These are phyloP conservation scores for Lentinula lateritia DNA, from an alignment of 768 basidiomycete species.

Conservation along the genomic window DNA sequence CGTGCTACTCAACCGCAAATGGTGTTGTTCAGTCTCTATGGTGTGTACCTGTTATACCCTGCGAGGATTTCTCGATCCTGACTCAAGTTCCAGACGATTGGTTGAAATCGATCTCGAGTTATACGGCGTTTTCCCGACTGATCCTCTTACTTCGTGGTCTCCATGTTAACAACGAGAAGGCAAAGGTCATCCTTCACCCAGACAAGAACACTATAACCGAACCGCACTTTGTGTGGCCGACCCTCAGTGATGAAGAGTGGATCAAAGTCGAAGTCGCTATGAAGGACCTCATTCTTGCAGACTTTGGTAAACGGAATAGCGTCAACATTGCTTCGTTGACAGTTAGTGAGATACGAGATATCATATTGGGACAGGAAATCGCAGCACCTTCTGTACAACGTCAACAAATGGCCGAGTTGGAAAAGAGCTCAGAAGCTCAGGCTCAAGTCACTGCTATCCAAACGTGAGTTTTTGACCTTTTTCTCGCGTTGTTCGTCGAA, in stretches of 20 bases:
- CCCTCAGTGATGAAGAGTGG: conserved; percentile 92
- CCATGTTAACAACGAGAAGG: conserved; percentile 99
- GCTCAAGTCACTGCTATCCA: conserved; percentile 94
- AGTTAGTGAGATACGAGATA: conserved; percentile 93
- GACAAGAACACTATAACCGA: conserved; percentile 97
- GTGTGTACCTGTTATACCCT: conserved; percentile 26
- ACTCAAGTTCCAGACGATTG: conserved; percentile 68
- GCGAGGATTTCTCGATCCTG: background rate
- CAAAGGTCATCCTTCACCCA: conserved; percentile 95
- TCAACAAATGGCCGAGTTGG: conserved; percentile 98
- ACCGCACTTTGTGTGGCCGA: conserved; percentile 97
- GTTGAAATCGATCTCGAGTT: conserved; percentile 98
- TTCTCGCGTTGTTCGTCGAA: background rate
- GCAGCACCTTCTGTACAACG: conserved; percentile 92
- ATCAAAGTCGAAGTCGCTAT: conserved; percentile 98
- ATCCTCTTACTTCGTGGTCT: conserved; percentile 95
- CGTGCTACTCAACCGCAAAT: conserved; percentile 98
- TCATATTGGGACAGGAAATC: conserved; percentile 98
- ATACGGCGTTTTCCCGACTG: conserved; percentile 97
- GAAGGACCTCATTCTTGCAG: conserved; percentile 95
- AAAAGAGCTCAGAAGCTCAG: conserved; percentile 93
- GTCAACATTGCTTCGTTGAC: conserved; percentile 98
- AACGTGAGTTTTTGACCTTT: conserved; percentile 45
- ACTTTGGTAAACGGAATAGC: conserved; percentile 98
- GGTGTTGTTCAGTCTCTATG: conserved; percentile 97